phyloP scores from a whole-genome alignment of 306 rosid genomes.

The Castanospermum australe region DNA sequence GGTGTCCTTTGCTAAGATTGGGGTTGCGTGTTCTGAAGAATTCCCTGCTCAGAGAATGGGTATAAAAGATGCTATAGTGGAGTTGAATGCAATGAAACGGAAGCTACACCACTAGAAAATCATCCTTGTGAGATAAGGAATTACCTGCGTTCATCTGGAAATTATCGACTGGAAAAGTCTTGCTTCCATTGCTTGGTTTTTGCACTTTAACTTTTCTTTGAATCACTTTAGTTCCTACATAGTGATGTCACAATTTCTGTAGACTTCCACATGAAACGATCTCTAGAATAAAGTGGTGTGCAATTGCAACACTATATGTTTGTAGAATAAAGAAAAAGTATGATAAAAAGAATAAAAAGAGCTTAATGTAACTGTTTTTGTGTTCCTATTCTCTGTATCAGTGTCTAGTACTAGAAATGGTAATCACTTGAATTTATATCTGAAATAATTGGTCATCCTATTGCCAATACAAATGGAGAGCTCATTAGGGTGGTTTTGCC shows the following conservation, averaged over 20 bases:
- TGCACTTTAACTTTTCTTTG: neutral
- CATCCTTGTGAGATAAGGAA: neutral
- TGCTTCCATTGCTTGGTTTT: neutral
- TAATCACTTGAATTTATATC: too few relatives aligned
- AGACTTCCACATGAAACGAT: neutral
- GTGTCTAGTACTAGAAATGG: too few relatives aligned
- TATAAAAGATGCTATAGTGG: constrained; percentile 10
- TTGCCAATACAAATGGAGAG: too few relatives aligned
- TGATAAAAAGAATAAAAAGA: too few relatives aligned
- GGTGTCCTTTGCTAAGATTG: constrained; percentile 23
- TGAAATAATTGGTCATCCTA: too few relatives aligned
- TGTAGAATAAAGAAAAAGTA: too few relatives aligned
- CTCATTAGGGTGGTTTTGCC: neutral
- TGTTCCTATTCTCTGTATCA: too few relatives aligned
- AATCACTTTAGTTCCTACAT: neutral
- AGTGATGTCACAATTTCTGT: neutral
- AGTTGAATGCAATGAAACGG: constrained; percentile 21
- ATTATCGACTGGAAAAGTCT: neutral
- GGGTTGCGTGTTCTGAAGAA: constrained; percentile 38
- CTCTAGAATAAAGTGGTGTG: neutral
- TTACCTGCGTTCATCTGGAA: neutral
- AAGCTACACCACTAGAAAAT: neutral
- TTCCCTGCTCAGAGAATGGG: neutral
- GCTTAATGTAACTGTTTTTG: too few relatives aligned
- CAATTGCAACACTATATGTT: too few relatives aligned